phyloP scores from a whole-genome alignment of 2,329 filamentous ascomycete genomes.

The Aspergillus phoenicis region DNA sequence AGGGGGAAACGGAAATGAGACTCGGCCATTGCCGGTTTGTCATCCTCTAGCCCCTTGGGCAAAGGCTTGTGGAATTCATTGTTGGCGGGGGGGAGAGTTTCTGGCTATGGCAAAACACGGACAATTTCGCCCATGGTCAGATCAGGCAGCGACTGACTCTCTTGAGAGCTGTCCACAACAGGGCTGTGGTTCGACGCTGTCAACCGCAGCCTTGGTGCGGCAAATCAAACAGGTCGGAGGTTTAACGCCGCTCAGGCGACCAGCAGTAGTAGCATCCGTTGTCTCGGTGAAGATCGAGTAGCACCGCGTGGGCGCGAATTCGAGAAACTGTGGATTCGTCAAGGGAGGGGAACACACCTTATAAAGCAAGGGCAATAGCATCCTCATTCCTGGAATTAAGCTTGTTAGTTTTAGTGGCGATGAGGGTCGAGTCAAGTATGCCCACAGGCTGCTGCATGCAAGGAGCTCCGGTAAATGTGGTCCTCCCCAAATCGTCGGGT shows the following conservation, averaged over 20 bases:
- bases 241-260: slow-evolving; percentile 1
- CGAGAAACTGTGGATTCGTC: slow-evolving; percentile 5
- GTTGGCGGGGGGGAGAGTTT: not conserved
- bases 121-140: not conserved
- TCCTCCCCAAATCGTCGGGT: slow-evolving; percentile 7
- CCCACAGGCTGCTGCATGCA: slow-evolving; percentile 9
- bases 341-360: slow-evolving; percentile 2
- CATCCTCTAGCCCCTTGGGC: not conserved
- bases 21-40: not conserved
- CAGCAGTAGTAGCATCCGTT: not conserved
- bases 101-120: not conserved
- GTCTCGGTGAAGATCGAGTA: not conserved
- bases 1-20: not conserved
- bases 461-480: slow-evolving; percentile 5
- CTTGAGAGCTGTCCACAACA: not conserved
- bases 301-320: slow-evolving; percentile 3
- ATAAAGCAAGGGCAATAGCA: slow-evolving; percentile 8
- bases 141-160: not conserved
- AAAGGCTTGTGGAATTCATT: not conserved
- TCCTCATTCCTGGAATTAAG: slow-evolving; percentile 9
- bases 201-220: slow-evolving; percentile 1
- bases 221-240: slow-evolving; percentile 3
- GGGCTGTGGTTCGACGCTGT: not conserved
- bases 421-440: slow-evolving; percentile 6
- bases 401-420: slow-evolving; percentile 2